Evolutionary conservation across 345 rosid genomes (phyloP), one percentile per base, ranked within the genome.

Genomic region (Populus alba): DNA sequence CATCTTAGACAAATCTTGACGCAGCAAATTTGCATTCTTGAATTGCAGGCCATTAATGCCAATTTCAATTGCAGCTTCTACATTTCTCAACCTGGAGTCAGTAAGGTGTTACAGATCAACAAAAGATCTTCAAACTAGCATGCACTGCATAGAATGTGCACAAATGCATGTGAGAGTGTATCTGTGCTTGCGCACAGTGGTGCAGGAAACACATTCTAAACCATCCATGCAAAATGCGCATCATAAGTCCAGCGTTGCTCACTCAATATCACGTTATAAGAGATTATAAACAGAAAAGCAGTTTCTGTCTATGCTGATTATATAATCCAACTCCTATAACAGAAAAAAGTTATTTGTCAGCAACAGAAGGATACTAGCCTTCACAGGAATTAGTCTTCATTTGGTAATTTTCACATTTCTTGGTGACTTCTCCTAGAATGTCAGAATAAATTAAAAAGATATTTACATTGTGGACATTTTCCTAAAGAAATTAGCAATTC

Each of bases 21-120:
- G 76, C 57, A 95, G 88, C 47, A 81, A 68, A 69, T 85, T 88
- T 22, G 88, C 86, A 76, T 84, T 84, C 89, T 90, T 86, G 83
- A 95, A 92, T 38, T 88, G 91, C 61, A 93, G 71, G 69, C 95
- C 97, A 22, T 73, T 78, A 45, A 93, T 90, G 76, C 99, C 98
- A 67, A 87, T 85, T 85, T 90, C 91, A 61, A 53, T 75, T 27
- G 98, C 99, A 71, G 92, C 93, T 68, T 92, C 89, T 5, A 89
- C 92, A 69, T 93, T 93, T 79, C 79, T 85, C 49, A 83, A 76
- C 89, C 98, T 93, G 92, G 41, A 43, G 37, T 63, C 35, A 57
- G 29, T 47, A 72, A 35, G 71, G 38, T 31, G 31, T 23, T 8
- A 57, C 38, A 53, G 23, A 72, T 75, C 25, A 59, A 55, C 6